Conservation (phyloP, 78 protist genomes). For the Dictyostelium capitatum region DNA sequence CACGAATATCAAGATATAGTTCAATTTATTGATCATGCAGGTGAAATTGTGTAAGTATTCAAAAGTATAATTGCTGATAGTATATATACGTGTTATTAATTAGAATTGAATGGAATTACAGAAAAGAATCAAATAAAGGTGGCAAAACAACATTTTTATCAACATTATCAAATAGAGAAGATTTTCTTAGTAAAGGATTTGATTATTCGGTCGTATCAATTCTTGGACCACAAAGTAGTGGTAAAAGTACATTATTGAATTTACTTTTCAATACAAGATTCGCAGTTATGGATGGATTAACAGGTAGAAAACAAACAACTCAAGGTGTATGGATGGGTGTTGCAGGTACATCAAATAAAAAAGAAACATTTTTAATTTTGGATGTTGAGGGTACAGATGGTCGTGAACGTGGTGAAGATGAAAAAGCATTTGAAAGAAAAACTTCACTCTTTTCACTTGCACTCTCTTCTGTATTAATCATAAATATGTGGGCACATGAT, state of each 20-base stretch:
- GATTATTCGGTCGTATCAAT: constrained; percentile 92
- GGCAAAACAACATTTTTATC: constrained; percentile 64
- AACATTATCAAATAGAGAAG: constrained; percentile 52
- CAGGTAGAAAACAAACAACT: constrained; percentile 92
- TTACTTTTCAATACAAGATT: constrained; percentile 92
- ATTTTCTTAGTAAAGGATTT: constrained; percentile 78
- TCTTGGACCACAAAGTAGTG: constrained; percentile 94
- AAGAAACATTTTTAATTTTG: constrained; percentile 79
- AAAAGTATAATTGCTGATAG: background rate
- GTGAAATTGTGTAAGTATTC: constrained; percentile 70
- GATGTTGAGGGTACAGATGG: constrained; percentile 98
- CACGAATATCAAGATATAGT: constrained; percentile 42
- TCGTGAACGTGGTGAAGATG: constrained; percentile 95
- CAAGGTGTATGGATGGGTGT: constrained; percentile 89
- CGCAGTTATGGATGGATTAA: constrained; percentile 86
- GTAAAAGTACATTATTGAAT: constrained; percentile 96
- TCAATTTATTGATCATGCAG: constrained; percentile 70
- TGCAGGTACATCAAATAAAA: background rate
- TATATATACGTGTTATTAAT: background rate
- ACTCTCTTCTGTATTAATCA: constrained; percentile 90
- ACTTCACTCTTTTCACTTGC: constrained; percentile 94
- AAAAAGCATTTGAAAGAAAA: constrained; percentile 93
- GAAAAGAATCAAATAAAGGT: constrained; percentile 54
- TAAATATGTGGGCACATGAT: constrained; percentile 95
- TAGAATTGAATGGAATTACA: background rate